These are phyloP conservation scores for Suillus subalutaceus DNA, from an alignment of 768 basidiomycete species.

Conservation along the genomic window DNA sequence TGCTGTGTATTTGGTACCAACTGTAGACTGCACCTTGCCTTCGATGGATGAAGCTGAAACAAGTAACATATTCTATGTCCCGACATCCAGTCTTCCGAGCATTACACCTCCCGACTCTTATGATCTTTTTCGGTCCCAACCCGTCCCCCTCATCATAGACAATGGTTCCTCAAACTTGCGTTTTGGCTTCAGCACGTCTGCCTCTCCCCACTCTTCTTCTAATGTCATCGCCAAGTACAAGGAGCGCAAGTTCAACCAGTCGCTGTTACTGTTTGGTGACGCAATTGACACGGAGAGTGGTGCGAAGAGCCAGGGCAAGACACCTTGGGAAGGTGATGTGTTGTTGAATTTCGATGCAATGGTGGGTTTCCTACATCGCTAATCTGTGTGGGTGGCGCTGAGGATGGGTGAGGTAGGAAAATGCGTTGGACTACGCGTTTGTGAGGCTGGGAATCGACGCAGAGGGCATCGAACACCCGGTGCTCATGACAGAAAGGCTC, in stretches of 20 bases:
- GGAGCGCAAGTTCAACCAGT: constrained; percentile 83
- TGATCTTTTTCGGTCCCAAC: constrained; percentile 47
- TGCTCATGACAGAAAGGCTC: constrained; percentile 92
- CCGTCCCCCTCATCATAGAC: constrained; percentile 81
- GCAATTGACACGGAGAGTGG: constrained; percentile 87
- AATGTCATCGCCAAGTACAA: constrained; percentile 88
- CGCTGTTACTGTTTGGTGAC: constrained; percentile 85
- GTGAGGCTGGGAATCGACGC: constrained; percentile 83
- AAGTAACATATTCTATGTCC: constrained; percentile 21
- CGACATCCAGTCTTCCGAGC: constrained; percentile 32
- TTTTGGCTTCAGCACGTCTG: constrained; percentile 77
- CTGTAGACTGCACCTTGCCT: neutral
- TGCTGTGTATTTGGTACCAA: neutral
- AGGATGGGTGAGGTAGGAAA: constrained; percentile 63
- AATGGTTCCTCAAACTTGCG: constrained; percentile 84
- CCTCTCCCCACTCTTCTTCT: constrained; percentile 56
- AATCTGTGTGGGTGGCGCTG: constrained; percentile 8
- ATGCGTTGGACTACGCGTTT: constrained; percentile 91
- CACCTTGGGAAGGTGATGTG: constrained; percentile 94
- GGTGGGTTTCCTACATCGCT: constrained; percentile 53
- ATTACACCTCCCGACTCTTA: constrained; percentile 50
- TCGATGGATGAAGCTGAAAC: constrained; percentile 6
- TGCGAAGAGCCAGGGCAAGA: constrained; percentile 74
- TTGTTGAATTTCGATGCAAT: constrained; percentile 90
- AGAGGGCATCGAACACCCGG: constrained; percentile 76